These are phyloP conservation scores for Neopestalotiopsis clavispora DNA, from an alignment of 2,329 filamentous ascomycete species.

Conservation along the genomic window DNA sequence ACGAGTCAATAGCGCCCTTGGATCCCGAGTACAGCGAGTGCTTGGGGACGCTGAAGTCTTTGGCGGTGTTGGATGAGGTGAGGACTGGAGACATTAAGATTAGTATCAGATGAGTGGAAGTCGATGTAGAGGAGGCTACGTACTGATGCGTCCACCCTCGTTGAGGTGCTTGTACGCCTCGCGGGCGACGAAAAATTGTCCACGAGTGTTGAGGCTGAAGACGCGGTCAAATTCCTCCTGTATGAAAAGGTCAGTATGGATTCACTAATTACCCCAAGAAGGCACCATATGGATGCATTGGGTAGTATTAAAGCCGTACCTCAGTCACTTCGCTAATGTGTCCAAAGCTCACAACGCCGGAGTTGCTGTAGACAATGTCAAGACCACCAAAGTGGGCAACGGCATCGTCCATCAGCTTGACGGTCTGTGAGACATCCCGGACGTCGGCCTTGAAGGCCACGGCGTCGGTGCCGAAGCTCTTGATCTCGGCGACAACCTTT, in stretches of 20 bases:
- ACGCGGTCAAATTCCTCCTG: conserved; percentile 66
- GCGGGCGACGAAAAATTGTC: conserved; percentile 67
- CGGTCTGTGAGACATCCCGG: conserved; percentile 34
- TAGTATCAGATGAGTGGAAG: not conserved
- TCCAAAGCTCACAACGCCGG: conserved; percentile 63
- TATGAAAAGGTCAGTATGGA: not conserved
- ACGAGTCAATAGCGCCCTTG: conserved; percentile 41
- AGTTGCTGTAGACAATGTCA: conserved; percentile 67
- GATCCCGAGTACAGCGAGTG: conserved; percentile 41
- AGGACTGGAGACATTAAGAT: conserved; percentile 41
- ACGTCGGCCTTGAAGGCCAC: conserved; percentile 37
- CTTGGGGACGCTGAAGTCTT: conserved; percentile 35
- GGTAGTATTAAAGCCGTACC: not conserved
- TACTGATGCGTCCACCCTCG: conserved; percentile 59
- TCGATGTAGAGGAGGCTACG: not conserved
- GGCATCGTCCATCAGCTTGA: conserved; percentile 49
- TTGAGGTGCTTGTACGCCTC: conserved; percentile 66
- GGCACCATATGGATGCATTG: no score
- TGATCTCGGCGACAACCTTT: conserved; percentile 30
- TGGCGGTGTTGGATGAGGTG: conserved; percentile 64
- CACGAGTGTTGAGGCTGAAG: conserved; percentile 63
- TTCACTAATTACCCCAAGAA: no score
- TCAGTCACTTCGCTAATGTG: conserved; percentile 60
- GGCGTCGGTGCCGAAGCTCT: conserved; percentile 28
- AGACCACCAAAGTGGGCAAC: conserved; percentile 62